Conservation (phyloP, 257 asterid genomes). For the Eustoma russellianum region DNA sequence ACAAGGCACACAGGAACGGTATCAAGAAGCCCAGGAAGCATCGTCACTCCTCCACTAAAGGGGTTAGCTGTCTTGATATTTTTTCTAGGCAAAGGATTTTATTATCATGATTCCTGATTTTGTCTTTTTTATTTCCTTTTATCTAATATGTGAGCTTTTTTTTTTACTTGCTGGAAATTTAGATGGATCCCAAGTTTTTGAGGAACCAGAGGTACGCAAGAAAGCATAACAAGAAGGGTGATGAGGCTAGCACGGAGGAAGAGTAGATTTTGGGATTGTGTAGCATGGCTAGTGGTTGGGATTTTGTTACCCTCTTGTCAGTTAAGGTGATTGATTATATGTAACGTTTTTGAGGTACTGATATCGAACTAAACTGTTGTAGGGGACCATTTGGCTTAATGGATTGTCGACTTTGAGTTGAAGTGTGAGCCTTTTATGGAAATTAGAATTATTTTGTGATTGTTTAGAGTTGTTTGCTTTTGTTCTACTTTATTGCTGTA, state of each 20-base stretch:
- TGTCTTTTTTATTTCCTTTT: not conserved
- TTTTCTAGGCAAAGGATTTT: not conserved
- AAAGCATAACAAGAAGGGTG: conserved; percentile 67
- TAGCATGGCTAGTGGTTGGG: not conserved
- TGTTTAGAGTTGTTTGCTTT: no score
- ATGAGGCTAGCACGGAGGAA: conserved; percentile 36
- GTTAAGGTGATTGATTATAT: not conserved
- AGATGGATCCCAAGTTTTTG: conserved; percentile 94
- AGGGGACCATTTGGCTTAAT: not conserved
- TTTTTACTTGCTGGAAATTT: not conserved
- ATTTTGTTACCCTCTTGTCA: not conserved
- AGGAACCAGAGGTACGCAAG: conserved; percentile 97
- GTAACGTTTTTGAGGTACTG: not conserved
- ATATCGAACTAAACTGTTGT: not conserved
- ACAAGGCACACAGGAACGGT: conserved; percentile 82
- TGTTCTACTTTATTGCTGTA: no score
- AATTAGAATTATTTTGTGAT: not conserved
- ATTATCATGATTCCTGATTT: no score
- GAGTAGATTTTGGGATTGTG: conserved; percentile 30
- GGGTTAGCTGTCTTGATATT: conserved; percentile 27
- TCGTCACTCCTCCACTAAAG: conserved; percentile 74
- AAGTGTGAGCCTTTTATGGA: not conserved
- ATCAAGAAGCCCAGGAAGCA: conserved; percentile 80
- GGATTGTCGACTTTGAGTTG: not conserved
- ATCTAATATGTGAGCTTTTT: not conserved